Conservation (phyloP, 306 rosid genomes). For the Corylus avellana region DNA sequence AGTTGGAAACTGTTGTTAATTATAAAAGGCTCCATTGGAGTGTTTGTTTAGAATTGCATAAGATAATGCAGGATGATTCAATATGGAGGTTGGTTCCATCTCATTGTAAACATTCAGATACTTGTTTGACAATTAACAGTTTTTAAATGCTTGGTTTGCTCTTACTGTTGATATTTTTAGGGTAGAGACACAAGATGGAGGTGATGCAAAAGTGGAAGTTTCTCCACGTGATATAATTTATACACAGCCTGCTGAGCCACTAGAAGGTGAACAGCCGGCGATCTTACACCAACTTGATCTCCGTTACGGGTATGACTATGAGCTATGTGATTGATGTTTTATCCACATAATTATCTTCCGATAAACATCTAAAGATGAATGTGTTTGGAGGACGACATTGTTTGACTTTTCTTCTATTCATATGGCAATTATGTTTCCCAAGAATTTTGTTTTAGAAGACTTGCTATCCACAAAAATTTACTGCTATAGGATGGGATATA, state of each 20-base stretch:
- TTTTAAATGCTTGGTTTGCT: constrained; percentile 11
- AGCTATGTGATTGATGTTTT: constrained; percentile 13
- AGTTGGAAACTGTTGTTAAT: background rate
- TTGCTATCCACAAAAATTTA: constrained; percentile 6
- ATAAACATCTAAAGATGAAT: background rate
- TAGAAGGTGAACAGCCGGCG: constrained; percentile 60
- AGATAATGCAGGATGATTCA: background rate
- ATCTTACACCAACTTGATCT: constrained; percentile 90
- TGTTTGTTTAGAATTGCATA: background rate
- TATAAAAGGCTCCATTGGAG: background rate
- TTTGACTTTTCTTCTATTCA: background rate
- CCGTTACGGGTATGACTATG: constrained; percentile 79
- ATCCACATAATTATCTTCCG: background rate
- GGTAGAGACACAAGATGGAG: constrained; percentile 98
- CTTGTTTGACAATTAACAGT: background rate
- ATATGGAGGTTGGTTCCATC: background rate
- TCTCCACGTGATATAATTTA: constrained; percentile 94
- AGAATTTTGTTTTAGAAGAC: background rate
- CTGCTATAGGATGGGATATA: background rate
- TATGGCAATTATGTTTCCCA: background rate
- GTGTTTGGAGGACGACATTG: background rate
- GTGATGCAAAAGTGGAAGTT: constrained; percentile 90
- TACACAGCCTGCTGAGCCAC: constrained; percentile 81
- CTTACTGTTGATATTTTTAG: constrained; percentile 48
- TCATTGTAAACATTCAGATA: background rate